Conservation (phyloP, 2,329 filamentous ascomycete genomes). For the Mollisia scopiformis region DNA sequence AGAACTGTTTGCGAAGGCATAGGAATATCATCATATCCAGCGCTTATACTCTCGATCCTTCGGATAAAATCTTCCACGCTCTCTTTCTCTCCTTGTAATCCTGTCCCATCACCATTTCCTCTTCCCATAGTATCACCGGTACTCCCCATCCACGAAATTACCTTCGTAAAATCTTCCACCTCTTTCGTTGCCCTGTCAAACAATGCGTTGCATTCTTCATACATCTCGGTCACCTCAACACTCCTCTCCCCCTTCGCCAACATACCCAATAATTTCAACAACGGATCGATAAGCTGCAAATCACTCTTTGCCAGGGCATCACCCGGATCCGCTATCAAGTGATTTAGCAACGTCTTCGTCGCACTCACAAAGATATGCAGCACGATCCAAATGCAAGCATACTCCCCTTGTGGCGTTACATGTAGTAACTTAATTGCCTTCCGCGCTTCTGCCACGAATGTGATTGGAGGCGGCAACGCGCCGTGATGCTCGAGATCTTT, state of each 20-base stretch:
- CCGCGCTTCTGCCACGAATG: conserved; percentile 19
- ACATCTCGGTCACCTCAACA: conserved; percentile 17
- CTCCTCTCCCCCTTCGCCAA: conserved; percentile 14
- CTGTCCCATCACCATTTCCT: not conserved
- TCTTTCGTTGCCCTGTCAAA: conserved; percentile 13
- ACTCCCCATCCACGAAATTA: not conserved
- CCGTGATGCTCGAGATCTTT: too few species aligned
- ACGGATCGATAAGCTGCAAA: conserved; percentile 21
- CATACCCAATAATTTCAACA: conserved; percentile 16
- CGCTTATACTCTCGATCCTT: conserved; percentile 22
- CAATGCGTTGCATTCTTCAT: conserved; percentile 10
- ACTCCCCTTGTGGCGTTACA: conserved; percentile 21
- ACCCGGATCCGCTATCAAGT: conserved; percentile 16
- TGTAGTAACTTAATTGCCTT: conserved; percentile 21
- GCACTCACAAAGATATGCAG: conserved; percentile 27
- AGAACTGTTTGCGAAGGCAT: not conserved
- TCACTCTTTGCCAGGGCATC: conserved; percentile 14
- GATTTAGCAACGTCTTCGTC: conserved; percentile 18
- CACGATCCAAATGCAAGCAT: conserved; percentile 24
- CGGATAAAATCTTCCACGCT: conserved; percentile 24
- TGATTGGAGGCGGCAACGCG: conserved; percentile 10
- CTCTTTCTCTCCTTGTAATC: conserved; percentile 4
- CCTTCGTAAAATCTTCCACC: not conserved
- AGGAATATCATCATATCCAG: conserved; percentile 11
- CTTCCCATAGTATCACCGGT: too few species aligned